Evolutionary conservation across 2,329 filamentous ascomycete species (phyloP), one percentile per base, ranked within the genome.

Genomic region (Pseudogymnoascus sp.): DNA sequence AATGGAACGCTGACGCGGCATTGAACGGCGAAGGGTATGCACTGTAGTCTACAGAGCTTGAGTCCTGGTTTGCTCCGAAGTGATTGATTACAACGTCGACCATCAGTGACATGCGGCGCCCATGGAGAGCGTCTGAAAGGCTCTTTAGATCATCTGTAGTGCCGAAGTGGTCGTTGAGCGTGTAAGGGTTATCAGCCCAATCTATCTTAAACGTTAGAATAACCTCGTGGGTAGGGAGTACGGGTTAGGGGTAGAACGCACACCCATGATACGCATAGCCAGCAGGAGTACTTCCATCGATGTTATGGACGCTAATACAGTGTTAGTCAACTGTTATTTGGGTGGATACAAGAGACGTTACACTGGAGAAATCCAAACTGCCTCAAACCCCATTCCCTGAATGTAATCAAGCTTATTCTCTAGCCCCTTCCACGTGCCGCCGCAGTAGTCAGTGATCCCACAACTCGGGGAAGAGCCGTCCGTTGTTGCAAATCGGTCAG

Each of bases 191-290:
- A 65, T 75, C 66, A 0, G 73, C 73, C 79, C 78, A 81, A 34
- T 57, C 51, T 34, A 34, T 18, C 16, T 57, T 18, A 10, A 34
- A 34, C 11, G 11, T 57, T 57, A 57, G 51, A 34, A 54, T 57
- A 57, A 14, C 4, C 14, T 5, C 23, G 18, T 21, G 16, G 16
- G 34, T 18, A 57, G 29, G 18, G 51, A 34, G 26, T n/a, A 4
- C 16, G n/a, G 16, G 51, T 57, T 18, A 57, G 29, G 21, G 26
- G 45, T 57, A 57, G 16, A 34, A 57, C 51, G 51, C 16, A 69
- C 80, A 81, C 18, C 79, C 79, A 66, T 81, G 79, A 66, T 81
- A 81, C 31, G 77, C 75, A 26, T 77, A 75, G 61, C 77, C 78
- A n/a, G 71, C 71, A 67, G 75, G n/a, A 57, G 29, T 57, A 8